Conservation (phyloP, 805 yeast genomes). For the Candida suzukii region DNA sequence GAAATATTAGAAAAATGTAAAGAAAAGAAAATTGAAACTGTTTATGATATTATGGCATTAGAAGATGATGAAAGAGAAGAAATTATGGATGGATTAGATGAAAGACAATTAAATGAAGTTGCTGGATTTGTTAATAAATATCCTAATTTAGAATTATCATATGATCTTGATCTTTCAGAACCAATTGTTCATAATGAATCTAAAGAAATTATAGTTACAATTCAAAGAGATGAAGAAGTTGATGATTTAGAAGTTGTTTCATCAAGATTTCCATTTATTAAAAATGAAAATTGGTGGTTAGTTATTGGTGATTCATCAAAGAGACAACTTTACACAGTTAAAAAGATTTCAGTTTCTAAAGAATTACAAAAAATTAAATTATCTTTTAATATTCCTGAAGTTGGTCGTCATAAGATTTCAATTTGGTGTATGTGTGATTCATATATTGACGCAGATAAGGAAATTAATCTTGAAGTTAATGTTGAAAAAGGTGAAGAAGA, state of each 20-base stretch:
- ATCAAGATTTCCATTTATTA: constrained; percentile 50
- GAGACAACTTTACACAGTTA: constrained; percentile 65
- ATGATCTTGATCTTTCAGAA: constrained; percentile 36
- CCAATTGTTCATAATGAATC: constrained; percentile 39
- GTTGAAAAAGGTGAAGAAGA: constrained; percentile 27
- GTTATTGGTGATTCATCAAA: constrained; percentile 63
- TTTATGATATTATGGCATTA: constrained; percentile 71
- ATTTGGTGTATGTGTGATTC: constrained; percentile 90
- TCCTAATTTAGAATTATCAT: constrained; percentile 74
- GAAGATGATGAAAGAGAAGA: constrained; percentile 58
- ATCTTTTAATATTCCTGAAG: constrained; percentile 47
- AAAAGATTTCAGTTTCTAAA: constrained; percentile 48
- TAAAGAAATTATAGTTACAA: constrained; percentile 36
- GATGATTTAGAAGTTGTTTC: constrained; percentile 53
- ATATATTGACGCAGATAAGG: constrained; percentile 89
- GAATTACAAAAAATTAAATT: constrained; percentile 47
- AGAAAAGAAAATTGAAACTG: constrained; percentile 52
- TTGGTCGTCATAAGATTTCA: constrained; percentile 56
- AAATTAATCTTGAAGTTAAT: constrained; percentile 47
- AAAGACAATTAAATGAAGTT: constrained; percentile 48
- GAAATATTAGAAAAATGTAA: constrained; percentile 48
- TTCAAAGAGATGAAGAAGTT: constrained; percentile 73
- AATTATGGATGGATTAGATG: constrained; percentile 46
- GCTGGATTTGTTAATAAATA: constrained; percentile 87
- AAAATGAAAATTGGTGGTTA: constrained; percentile 80